These are phyloP conservation scores for Carex parvula DNA, from an alignment of 176 grass and related monocot genomes.

Conservation along the genomic window DNA sequence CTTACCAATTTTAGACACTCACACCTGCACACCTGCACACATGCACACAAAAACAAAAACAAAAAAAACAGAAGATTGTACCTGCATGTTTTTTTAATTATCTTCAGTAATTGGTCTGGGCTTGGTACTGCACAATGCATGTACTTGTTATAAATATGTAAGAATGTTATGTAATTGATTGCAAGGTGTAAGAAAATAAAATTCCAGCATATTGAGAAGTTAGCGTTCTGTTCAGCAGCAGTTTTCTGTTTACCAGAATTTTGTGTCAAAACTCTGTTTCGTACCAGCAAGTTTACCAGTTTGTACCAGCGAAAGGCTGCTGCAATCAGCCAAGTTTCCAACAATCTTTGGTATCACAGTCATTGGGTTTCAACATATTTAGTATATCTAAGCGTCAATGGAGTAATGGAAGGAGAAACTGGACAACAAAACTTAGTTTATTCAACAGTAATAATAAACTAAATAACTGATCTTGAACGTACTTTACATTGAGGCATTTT, in stretches of 20 bases:
- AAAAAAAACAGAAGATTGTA: slow-evolving; percentile 23
- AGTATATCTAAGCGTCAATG: slow-evolving; percentile 9
- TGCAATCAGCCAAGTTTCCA: too few species aligned
- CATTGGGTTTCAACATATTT: slow-evolving; percentile 25
- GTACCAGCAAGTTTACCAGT: too few species aligned
- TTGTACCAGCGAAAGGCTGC: too few species aligned
- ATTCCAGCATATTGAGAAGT: too few species aligned
- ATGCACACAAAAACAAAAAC: neutral
- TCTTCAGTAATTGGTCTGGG: slow-evolving; percentile 40
- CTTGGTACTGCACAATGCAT: slow-evolving; percentile 20
- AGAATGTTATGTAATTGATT: too few species aligned
- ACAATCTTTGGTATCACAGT: slow-evolving; percentile 6
- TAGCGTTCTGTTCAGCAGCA: too few species aligned
- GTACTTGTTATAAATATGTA: too few species aligned
- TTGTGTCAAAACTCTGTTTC: too few species aligned
- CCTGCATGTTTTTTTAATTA: slow-evolving; percentile 66
- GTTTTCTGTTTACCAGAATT: too few species aligned
- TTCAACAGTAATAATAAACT: neutral
- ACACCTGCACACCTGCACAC: neutral
- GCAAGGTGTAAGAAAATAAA: too few species aligned
- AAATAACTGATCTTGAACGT: neutral
- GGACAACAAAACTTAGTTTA: neutral
- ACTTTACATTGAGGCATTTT: neutral
- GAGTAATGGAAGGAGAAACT: slow-evolving; percentile 15
- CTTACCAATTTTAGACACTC: neutral